Evolutionary conservation across 192 early-diverging fungal genomes (phyloP), one percentile per base, ranked within the genome.

Genomic region (Mortierella claussenii): DNA sequence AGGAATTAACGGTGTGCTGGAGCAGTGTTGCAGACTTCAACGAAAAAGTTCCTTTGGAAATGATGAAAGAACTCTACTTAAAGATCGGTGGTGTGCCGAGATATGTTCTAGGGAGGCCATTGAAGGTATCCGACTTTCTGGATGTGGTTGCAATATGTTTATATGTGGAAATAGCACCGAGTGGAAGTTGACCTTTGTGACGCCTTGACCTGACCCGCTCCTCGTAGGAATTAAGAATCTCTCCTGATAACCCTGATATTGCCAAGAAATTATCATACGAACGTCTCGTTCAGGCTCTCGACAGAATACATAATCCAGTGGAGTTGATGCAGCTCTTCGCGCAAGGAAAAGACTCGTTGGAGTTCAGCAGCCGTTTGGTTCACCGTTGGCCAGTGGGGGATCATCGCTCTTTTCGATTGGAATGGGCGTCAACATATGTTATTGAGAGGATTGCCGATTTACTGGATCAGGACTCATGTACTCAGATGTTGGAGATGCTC

Each of bases 361-460:
- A 66, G 10, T 54, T 66, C 26, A 55, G 61, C 21, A 58, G 51
- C 59, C 64, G 45, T 58, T 55, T 66, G 43, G 43, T 67, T 54
- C 62, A 76, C 45, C 63, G 52, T 17, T 75, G 62, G 70, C 64
- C 73, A 9, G 33, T 12, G 15, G 15, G 43, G 44, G 26, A 60
- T 28, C 65, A 76, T 60, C 21, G 31, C 23, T 24, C 23, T 2
- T 61, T 42, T 58, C 59, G 31, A 26, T 55, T 61, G 50, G 40
- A 46, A 61, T 78, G 59, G 65, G 65, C 74, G 4, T 68, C 74
- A 26, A 32, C 24, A 49, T 62, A 56, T 55, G 54, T 78, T 37
- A 33, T 27, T 42, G 44, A 56, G 17, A 56, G 26, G 45, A 26
- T 68, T 32, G 32, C 21, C 26, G 32, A 18, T 8, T 11, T 4